phyloP scores from a whole-genome alignment of 169 alveolate species.

The Plasmodium inui region DNA sequence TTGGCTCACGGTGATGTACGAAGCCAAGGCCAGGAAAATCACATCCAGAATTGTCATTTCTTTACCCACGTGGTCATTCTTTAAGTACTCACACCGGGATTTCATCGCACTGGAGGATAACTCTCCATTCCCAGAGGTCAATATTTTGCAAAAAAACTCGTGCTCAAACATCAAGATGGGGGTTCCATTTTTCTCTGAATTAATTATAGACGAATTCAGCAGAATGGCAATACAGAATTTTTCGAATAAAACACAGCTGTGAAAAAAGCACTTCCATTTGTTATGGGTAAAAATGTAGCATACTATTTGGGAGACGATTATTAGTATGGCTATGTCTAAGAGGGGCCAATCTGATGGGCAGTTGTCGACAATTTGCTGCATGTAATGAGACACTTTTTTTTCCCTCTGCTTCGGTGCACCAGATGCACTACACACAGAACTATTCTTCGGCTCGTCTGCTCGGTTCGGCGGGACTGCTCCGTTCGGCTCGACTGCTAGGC shows the following conservation, averaged over 20 bases:
- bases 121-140: background rate
- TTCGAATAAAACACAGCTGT: conserved; percentile 37
- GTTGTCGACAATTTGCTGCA: conserved; percentile 31
- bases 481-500: background rate
- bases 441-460: background rate
- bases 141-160: conserved; percentile 35
- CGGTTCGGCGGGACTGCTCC: background rate
- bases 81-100: conserved; percentile 21
- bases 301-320: conserved; percentile 57
- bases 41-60: conserved; percentile 63
- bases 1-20: conserved; percentile 55
- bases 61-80: conserved; percentile 39
- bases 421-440: background rate
- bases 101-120: background rate
- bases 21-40: conserved; percentile 61
- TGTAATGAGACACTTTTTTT: conserved; percentile 12
- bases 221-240: conserved; percentile 56
- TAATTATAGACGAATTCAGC: conserved; percentile 58
- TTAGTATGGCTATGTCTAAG: conserved; percentile 50
- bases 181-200: conserved; percentile 22
- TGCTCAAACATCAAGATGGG: conserved; percentile 69
- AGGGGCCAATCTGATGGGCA: conserved; percentile 71
- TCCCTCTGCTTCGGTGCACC: background rate
- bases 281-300: conserved; percentile 49
- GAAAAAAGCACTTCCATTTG: conserved; percentile 16